Conservation (phyloP, 495 filamentous ascomycete species). For the Aspergillus coremiiformis region DNA sequence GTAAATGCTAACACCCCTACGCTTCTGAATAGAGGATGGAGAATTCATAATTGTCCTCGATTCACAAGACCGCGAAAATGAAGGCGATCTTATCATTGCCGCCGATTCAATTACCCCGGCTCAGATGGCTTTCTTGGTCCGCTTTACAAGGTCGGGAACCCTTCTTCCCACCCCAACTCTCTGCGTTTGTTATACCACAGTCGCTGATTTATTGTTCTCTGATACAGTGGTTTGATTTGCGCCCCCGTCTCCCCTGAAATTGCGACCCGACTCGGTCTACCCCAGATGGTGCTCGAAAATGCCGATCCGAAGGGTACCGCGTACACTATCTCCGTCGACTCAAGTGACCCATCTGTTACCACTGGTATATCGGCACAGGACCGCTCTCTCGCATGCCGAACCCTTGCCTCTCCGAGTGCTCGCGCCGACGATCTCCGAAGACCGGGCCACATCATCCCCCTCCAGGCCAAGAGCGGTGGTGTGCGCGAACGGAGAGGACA, state of each 20-base stretch:
- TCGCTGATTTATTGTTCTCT: not conserved
- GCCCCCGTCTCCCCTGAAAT: conserved; percentile 66
- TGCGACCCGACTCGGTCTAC: conserved; percentile 61
- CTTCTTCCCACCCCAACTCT: not conserved
- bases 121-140: conserved; percentile 93
- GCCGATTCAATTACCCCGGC: conserved; percentile 76
- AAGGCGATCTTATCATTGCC: conserved; percentile 95
- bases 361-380: conserved; percentile 91
- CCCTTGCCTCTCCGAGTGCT: conserved; percentile 61
- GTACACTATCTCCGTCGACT: conserved; percentile 83
- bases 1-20: conserved; percentile 8
- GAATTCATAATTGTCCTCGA: conserved; percentile 96
- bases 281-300: conserved; percentile 81
- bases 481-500: conserved; percentile 74
- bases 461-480: conserved; percentile 73
- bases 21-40: conserved; percentile 55
- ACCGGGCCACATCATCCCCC: conserved; percentile 86
- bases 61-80: conserved; percentile 84
- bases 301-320: conserved; percentile 83
- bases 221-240: conserved; percentile 75
- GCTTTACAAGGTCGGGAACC: conserved; percentile 55
- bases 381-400: conserved; percentile 71
- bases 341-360: conserved; percentile 59
- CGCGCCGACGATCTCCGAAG: conserved; percentile 58
- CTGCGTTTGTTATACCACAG: not conserved